These are phyloP conservation scores for Elsinoe arachidis DNA, from an alignment of 2,329 filamentous ascomycete genomes.

Conservation along the genomic window DNA sequence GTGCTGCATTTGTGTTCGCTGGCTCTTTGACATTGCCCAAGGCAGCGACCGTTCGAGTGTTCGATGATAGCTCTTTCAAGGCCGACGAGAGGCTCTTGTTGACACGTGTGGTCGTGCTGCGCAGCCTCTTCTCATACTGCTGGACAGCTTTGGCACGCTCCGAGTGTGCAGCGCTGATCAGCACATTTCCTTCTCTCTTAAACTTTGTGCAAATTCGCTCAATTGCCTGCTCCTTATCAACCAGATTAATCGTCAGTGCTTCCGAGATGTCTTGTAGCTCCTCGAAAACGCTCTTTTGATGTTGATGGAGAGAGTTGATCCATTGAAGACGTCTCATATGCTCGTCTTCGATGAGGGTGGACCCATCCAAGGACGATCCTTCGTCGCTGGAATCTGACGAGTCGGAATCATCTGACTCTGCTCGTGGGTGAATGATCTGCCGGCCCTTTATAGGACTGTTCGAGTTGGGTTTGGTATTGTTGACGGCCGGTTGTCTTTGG, in stretches of 20 bases:
- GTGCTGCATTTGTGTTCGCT: too few species aligned
- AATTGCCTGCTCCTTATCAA: constrained; percentile 39
- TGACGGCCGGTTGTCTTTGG: too few species aligned
- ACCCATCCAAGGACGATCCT: constrained; percentile 19
- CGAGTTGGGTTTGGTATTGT: too few species aligned
- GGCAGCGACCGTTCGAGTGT: neutral
- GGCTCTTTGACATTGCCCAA: too few species aligned
- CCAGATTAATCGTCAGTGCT: constrained; percentile 37
- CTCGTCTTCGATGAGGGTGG: constrained; percentile 22
- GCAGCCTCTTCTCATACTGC: neutral
- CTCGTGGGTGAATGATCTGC: constrained; percentile 14
- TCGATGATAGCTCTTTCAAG: neutral
- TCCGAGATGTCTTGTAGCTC: constrained; percentile 33
- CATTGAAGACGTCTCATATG: constrained; percentile 21
- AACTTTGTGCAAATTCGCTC: constrained; percentile 25
- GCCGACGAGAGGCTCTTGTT: neutral
- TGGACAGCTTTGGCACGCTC: neutral
- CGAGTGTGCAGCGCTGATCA: neutral
- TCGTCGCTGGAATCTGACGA: constrained; percentile 19
- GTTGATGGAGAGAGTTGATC: constrained; percentile 30
- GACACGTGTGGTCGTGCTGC: neutral
- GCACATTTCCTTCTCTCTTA: neutral
- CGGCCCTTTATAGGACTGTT: neutral
- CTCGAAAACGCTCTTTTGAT: constrained; percentile 33
- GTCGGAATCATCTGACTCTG: constrained; percentile 1